Evolutionary conservation across 805 yeast species (phyloP), one percentile per base, ranked within the genome.

Genomic region (Candida bentonensis): DNA sequence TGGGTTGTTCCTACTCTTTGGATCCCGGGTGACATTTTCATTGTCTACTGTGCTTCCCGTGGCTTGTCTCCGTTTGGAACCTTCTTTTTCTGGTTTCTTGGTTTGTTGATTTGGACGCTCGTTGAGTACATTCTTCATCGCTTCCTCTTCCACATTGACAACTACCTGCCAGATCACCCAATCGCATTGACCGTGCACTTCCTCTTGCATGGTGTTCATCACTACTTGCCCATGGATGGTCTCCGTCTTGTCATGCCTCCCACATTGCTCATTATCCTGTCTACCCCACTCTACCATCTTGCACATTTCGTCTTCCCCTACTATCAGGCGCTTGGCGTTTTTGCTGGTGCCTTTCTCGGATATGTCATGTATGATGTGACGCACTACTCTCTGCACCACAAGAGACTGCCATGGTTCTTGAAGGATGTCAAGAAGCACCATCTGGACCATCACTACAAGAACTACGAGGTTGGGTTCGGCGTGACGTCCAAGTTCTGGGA

Each of bases 161-260:
- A 76, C 43, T 75, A 79, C 59, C 71, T 94, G 47, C 99, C 99
- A 13, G 82, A 84, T 50, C 74, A 82, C 62, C 79, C 76, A 42
- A 41, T 74, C 20, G 82, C 84, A 4, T 79, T 82, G 56, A 76
- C 95, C 1, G 47, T 87, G 39, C 99, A 92, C 63, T 92, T 92
- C 70, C 62, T 87, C 47, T 69, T 89, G 52, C 99, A 92, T 56
- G 99, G 99, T 46, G 82, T 88, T 43, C 99, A 92, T 62, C 99
- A 92, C 64, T 92, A 84, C 62, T 72, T 92, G 53, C 99, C 99
- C 50, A 92, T 94, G 98, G 99, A 92, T 67, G 76, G 75, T 48
- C 69, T 76, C 61, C 78, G 99, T 60, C 74, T 92, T 56, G 99
- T 92, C 28, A 82, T 92, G 83, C 99, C 99, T 2, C 99, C 99